phyloP scores from a whole-genome alignment of 257 asterid species.

The Fraxinus americana region DNA sequence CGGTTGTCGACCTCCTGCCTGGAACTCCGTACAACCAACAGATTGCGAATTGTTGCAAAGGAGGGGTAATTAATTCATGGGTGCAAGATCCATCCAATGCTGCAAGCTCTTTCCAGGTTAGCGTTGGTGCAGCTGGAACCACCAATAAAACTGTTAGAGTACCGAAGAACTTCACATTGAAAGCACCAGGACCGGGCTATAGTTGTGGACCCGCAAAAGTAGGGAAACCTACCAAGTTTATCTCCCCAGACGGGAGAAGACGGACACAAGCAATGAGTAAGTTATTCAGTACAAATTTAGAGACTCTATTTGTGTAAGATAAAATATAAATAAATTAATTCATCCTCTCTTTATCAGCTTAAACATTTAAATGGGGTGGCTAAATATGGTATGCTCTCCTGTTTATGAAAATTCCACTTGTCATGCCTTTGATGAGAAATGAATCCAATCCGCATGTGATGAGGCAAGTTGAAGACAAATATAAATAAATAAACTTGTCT shows the following conservation, averaged over 20 bases:
- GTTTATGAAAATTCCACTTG: background rate
- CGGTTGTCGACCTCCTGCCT: slow-evolving; percentile 60
- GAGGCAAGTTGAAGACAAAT: background rate
- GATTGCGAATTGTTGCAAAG: slow-evolving; percentile 76
- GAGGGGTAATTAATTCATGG: slow-evolving; percentile 73
- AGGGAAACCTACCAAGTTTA: slow-evolving; percentile 55
- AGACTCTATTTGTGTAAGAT: background rate
- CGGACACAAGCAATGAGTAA: slow-evolving; percentile 75
- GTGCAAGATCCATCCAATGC: slow-evolving; percentile 60
- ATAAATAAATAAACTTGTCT: background rate
- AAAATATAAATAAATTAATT: background rate
- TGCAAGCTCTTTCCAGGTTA: slow-evolving; percentile 66
- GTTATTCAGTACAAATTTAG: slow-evolving; percentile 22
- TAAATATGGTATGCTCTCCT: background rate
- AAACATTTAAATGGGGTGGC: background rate
- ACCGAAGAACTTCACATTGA: slow-evolving; percentile 67
- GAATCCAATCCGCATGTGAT: background rate
- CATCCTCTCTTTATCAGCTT: background rate
- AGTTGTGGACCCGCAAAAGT: slow-evolving; percentile 73
- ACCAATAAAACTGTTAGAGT: slow-evolving; percentile 63
- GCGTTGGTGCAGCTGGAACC: slow-evolving; percentile 69
- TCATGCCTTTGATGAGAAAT: background rate
- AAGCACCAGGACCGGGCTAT: slow-evolving; percentile 74
- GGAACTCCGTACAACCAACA: slow-evolving; percentile 80
- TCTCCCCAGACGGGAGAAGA: slow-evolving; percentile 58